Evolutionary conservation across 2,329 filamentous ascomycete genomes (phyloP).

Genomic region (Coniochaeta ligniaria): DNA sequence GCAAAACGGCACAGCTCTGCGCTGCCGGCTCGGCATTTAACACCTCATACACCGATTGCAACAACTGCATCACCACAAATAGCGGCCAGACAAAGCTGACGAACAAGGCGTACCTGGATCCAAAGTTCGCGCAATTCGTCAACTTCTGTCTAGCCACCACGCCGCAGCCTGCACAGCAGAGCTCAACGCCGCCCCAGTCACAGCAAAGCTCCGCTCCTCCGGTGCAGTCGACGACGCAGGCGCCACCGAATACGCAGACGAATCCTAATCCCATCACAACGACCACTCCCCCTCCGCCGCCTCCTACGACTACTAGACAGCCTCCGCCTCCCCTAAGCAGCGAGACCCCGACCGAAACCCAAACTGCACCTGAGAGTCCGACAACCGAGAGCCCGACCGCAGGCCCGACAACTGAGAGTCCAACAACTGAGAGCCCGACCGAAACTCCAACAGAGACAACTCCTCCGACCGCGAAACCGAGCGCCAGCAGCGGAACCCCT

Average conservation of each 20-base stretch:
- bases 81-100: conserved; percentile 17
- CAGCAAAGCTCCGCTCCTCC: background rate
- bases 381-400: background rate
- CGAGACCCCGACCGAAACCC: background rate
- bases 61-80: conserved; percentile 29
- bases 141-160: conserved; percentile 31
- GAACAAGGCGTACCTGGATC: conserved; percentile 24
- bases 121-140: conserved; percentile 35
- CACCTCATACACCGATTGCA: conserved; percentile 28
- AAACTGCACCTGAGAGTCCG: background rate
- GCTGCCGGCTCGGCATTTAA: conserved; percentile 30
- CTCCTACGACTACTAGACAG: background rate
- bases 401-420: background rate
- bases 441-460: background rate
- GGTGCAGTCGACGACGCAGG: background rate
- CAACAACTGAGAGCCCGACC: background rate
- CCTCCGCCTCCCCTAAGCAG: background rate
- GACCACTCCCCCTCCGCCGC: background rate
- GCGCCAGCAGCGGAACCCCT: background rate
- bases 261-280: background rate
- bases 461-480: background rate
- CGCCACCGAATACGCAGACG: background rate
- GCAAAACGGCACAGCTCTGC: conserved; percentile 43
- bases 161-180: background rate
- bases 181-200: background rate